phyloP scores from a whole-genome alignment of 352 stramenopile genomes.

The Globisporangium perplexum region DNA sequence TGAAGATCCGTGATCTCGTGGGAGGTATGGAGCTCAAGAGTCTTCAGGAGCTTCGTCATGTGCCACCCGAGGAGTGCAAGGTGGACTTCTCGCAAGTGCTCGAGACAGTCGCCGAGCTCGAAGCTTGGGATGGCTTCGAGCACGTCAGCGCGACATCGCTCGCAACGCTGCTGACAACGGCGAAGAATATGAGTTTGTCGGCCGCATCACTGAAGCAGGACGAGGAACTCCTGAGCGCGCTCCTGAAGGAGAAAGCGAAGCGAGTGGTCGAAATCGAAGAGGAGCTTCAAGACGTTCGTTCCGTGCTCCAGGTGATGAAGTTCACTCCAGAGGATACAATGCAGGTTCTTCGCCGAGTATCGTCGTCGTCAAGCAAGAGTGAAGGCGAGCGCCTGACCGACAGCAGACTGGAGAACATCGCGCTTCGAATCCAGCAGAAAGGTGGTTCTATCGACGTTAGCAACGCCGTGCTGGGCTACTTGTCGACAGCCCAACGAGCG shows the following conservation, averaged over 20 bases:
- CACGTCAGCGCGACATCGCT: constrained; percentile 10
- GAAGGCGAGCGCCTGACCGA: not conserved
- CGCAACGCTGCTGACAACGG: constrained; percentile 7
- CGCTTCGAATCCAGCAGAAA: constrained; percentile 36
- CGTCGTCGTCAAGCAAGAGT: constrained; percentile 3
- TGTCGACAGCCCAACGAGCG: constrained; percentile 20
- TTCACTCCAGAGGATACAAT: constrained; percentile 42
- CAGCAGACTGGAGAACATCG: constrained; percentile 18
- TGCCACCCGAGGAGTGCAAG: constrained; percentile 18
- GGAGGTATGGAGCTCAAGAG: constrained; percentile 28
- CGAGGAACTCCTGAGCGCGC: constrained; percentile 29
- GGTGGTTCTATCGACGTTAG: constrained; percentile 41
- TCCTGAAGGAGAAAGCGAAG: constrained; percentile 61
- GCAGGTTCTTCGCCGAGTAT: constrained; percentile 18
- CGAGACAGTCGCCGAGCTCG: constrained; percentile 10
- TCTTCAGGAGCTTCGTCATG: constrained; percentile 38
- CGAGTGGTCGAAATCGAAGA: constrained; percentile 51
- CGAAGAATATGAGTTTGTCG: constrained; percentile 17
- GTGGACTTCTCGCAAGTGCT: constrained; percentile 14
- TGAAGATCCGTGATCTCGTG: constrained; percentile 33
- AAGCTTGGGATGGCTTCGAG: constrained; percentile 21
- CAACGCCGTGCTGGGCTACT: constrained; percentile 19
- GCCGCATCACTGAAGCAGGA: constrained; percentile 24
- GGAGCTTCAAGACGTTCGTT: constrained; percentile 32
- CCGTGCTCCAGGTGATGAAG: constrained; percentile 32